Evolutionary conservation across 257 asterid genomes (phyloP).

Genomic region (Pogostemon cablin): DNA sequence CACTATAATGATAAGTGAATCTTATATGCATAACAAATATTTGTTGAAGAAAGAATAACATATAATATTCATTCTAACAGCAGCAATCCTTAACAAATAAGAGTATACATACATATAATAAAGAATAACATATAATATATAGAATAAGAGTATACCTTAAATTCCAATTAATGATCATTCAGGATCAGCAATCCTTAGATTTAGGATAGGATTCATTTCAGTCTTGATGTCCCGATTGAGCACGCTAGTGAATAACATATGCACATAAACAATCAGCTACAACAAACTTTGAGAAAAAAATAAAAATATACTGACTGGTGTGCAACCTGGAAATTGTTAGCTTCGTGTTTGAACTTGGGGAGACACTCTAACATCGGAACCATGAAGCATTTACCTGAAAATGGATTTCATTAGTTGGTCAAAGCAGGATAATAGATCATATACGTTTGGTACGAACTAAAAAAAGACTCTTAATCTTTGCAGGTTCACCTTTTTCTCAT

Average conservation of each 20-base stretch:
- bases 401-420: conserved; percentile 14
- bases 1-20: conserved; percentile 1
- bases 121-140: too few relatives aligned
- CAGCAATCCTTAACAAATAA: too few relatives aligned
- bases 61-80: too few relatives aligned
- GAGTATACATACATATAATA: too few relatives aligned
- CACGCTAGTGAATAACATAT: conserved; percentile 6
- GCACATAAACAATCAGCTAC: not conserved
- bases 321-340: conserved; percentile 93
- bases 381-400: conserved; percentile 84
- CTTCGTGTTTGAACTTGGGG: conserved; percentile 88
- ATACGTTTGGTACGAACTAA: not conserved
- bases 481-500: conserved; percentile 10
- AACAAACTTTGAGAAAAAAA: conserved; percentile 14
- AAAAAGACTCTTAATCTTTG: not conserved
- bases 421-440: conserved; percentile 23
- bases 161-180: conserved; percentile 95
- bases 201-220: conserved; percentile 84
- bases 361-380: conserved; percentile 79
- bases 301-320: conserved; percentile 66
- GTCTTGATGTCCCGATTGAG: conserved; percentile 77
- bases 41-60: not conserved
- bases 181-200: conserved; percentile 72
- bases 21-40: not conserved
- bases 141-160: conserved; percentile 54